Percentiles rank a stretch among this genome's conserved stretches.
Conservation (phyloP, 257 asterid genomes). For the Solanum pinnatisectum region DNA sequence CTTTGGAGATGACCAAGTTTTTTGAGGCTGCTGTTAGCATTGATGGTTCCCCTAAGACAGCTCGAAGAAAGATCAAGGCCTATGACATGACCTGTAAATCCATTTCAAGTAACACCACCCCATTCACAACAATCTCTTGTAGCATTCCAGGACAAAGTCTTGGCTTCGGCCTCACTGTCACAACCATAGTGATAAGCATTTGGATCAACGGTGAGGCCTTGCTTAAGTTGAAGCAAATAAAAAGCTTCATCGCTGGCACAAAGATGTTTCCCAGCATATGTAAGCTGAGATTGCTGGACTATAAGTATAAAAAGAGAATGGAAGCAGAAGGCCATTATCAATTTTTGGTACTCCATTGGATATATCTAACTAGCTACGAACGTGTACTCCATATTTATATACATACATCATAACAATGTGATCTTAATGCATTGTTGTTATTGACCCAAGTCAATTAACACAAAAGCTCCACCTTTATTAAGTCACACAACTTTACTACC, state of each 20-base stretch:
- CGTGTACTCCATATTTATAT: neutral
- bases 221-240: neutral
- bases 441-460: neutral
- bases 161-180: rapidly evolving
- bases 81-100: neutral
- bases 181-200: rapidly evolving
- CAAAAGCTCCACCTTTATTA: too few species aligned
- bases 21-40: neutral
- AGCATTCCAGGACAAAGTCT: neutral
- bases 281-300: neutral
- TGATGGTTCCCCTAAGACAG: neutral
- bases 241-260: neutral
- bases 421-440: neutral
- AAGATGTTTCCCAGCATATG: neutral
- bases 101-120: neutral
- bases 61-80: neutral
- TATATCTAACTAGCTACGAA: neutral
- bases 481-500: too few species aligned
- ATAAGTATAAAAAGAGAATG: neutral
- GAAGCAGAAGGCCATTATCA: neutral
- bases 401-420: neutral
- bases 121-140: neutral
- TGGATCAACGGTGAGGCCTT: neutral
- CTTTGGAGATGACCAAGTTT: neutral
- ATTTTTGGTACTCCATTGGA: neutral